These are phyloP conservation scores for Fraxinus floribunda DNA, from an alignment of 305 asterid genomes.

Conservation along the genomic window DNA sequence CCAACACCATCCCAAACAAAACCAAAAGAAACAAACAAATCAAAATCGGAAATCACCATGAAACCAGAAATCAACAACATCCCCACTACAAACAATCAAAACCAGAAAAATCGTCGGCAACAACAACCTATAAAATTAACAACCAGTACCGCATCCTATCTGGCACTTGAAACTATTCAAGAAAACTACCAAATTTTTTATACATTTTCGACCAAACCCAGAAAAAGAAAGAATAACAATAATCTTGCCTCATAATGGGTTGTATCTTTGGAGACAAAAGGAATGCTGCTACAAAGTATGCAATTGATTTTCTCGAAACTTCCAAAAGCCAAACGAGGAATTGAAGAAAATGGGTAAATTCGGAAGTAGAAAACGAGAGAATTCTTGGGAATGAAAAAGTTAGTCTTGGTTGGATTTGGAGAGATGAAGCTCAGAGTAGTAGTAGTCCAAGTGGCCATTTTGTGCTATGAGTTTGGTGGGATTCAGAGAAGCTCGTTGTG, in stretches of 20 bases:
- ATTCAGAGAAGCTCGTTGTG: background rate
- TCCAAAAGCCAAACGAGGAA: slow-evolving; percentile 22
- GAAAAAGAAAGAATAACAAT: background rate
- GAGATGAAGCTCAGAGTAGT: slow-evolving; percentile 30
- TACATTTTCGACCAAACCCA: background rate
- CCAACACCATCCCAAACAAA: too few species aligned
- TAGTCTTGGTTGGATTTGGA: slow-evolving; percentile 31
- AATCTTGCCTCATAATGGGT: slow-evolving; percentile 68
- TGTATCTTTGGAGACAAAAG: slow-evolving; percentile 49
- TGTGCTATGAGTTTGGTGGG: background rate
- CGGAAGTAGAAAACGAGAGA: slow-evolving; percentile 23
- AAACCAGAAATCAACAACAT: too few species aligned
- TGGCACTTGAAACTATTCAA: background rate
- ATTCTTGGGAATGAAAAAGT: slow-evolving; percentile 1
- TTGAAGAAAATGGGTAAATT: slow-evolving; percentile 25
- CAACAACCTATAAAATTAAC: background rate
- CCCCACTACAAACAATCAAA: too few species aligned
- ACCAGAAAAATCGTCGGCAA: background rate
- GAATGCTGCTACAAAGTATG: slow-evolving; percentile 41
- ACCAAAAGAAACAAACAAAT: too few species aligned
- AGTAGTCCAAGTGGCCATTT: slow-evolving; percentile 34
- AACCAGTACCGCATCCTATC: background rate
- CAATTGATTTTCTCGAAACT: slow-evolving; percentile 30
- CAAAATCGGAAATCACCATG: too few species aligned
- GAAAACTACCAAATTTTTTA: background rate